Conservation (phyloP, 2,329 filamentous ascomycete species). For the Arthrobotrys sinensis region DNA sequence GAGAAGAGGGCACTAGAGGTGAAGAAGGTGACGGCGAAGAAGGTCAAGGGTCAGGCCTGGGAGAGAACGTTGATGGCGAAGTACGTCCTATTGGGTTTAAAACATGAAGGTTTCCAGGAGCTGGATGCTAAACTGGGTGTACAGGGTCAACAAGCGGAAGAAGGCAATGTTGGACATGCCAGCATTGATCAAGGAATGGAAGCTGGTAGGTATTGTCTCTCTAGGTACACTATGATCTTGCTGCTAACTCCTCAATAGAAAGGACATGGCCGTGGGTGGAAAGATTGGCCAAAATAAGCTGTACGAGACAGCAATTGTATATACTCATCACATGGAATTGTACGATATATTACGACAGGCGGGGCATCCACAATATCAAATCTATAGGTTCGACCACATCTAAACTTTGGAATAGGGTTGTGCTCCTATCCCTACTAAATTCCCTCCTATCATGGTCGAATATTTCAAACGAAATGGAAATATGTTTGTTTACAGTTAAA, state of each 20-base stretch:
- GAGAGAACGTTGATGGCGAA: conserved; percentile 86
- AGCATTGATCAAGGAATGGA: conserved; percentile 91
- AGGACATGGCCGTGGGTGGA: conserved; percentile 81
- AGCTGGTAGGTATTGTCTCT: conserved; percentile 76
- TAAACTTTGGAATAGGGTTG: no score
- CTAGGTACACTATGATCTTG: background rate
- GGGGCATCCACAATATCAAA: conserved; percentile 14
- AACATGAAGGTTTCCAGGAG: background rate
- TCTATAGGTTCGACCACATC: background rate
- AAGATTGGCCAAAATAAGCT: conserved; percentile 77
- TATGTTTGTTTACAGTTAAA: no score
- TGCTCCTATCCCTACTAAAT: no score
- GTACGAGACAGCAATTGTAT: conserved; percentile 26
- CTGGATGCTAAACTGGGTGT: conserved; percentile 19
- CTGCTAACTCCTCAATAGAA: conserved; percentile 68
- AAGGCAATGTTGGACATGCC: conserved; percentile 97
- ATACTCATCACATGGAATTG: conserved; percentile 40
- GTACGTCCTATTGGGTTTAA: conserved; percentile 69
- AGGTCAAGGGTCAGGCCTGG: conserved; percentile 94
- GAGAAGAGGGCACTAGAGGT: conserved; percentile 81
- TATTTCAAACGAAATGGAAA: no score
- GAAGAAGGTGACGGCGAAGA: conserved; percentile 79
- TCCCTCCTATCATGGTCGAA: no score
- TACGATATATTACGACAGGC: conserved; percentile 50
- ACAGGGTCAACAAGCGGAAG: conserved; percentile 86